Base-by-base conservation (phyloP, 192 early-diverging fungal genomes). In the Entomortierella chlamydospora region DNA sequence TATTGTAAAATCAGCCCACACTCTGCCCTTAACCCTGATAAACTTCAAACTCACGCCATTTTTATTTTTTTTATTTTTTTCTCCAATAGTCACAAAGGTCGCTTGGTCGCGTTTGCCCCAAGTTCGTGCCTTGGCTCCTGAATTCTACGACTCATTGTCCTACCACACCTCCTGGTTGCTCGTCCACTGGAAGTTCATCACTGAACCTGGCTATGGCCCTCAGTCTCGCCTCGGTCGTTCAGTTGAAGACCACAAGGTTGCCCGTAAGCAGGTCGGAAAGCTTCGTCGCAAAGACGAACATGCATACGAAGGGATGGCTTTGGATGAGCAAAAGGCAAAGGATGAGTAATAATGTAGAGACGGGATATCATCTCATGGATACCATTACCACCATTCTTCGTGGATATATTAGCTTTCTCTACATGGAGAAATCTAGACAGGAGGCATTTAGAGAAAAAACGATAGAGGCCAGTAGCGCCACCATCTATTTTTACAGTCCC, bases 101-200 rank as follows among this genome's bases (percentile, higher is more conserved):
- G 92, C 96, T 33, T 96, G 96, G 93, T 90, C 93, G 28, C 88
- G 90, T 68, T 89, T 98, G 39, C 97, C 95, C 18, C 84, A 87
- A 30, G 73, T 97, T 61, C 88, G 91, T 31, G 85, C 87, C 28
- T 86, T 95, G 34, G 97, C 97, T 12, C 86, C 91, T 42, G 95
- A 97, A 82, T 97, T 93, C 79, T 98, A 98, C 84, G 92, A 98
- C 70, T 84, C 85, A 50, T 72, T 97, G 47, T 84, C 90, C 12
- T 92, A 91, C 85, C 91, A 93, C 79, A 92, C 95, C 34, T 95
- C 94, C 43, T 98, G 97, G 97, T 78, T 91, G 23, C 85, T 89
- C 43, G 94, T 94, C 25, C 91, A 95, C 61, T 92, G 88, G 68
- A 88, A 93, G 76, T 98, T 98, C 78, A 91, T 97, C 54, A 88